Conservation (phyloP, 202 grass and related monocot genomes). For the Panicum hallii region DNA sequence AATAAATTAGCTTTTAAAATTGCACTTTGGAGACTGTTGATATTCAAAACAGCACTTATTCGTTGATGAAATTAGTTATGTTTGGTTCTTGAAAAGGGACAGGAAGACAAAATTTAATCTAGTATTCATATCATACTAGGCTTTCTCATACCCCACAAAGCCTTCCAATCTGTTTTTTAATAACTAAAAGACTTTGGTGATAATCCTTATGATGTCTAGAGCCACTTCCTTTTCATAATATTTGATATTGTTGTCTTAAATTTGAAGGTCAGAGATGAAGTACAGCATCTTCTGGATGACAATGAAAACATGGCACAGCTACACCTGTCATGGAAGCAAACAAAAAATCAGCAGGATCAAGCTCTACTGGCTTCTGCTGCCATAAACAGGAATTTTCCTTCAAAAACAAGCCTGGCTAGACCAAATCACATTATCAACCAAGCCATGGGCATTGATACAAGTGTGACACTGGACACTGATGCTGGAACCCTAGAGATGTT, state of each 20-base stretch:
- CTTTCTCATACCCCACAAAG: slow-evolving; percentile 13
- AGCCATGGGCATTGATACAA: slow-evolving; percentile 39
- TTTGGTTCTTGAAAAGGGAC: neutral
- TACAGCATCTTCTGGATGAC: slow-evolving; percentile 78
- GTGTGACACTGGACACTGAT: slow-evolving; percentile 42
- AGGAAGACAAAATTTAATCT: neutral
- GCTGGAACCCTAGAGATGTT: slow-evolving; percentile 70
- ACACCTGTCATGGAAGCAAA: slow-evolving; percentile 68
- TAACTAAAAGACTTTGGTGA: neutral
- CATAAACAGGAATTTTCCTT: slow-evolving; percentile 50
- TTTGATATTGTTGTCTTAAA: neutral
- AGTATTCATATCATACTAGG: neutral
- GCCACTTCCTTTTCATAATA: neutral
- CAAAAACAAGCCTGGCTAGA: slow-evolving; percentile 40
- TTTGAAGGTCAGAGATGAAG: slow-evolving; percentile 69
- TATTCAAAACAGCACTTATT: too few species aligned
- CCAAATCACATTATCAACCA: slow-evolving; percentile 46
- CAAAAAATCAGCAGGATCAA: slow-evolving; percentile 61
- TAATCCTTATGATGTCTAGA: neutral
- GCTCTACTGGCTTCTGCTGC: slow-evolving; percentile 31
- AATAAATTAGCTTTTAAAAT: neutral
- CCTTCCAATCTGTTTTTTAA: neutral
- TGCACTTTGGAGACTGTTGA: neutral
- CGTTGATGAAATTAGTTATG: neutral
- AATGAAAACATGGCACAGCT: slow-evolving; percentile 65